These are phyloP conservation scores for Lagenidium sp. DNA, from an alignment of 352 stramenopile species.

Conservation along the genomic window DNA sequence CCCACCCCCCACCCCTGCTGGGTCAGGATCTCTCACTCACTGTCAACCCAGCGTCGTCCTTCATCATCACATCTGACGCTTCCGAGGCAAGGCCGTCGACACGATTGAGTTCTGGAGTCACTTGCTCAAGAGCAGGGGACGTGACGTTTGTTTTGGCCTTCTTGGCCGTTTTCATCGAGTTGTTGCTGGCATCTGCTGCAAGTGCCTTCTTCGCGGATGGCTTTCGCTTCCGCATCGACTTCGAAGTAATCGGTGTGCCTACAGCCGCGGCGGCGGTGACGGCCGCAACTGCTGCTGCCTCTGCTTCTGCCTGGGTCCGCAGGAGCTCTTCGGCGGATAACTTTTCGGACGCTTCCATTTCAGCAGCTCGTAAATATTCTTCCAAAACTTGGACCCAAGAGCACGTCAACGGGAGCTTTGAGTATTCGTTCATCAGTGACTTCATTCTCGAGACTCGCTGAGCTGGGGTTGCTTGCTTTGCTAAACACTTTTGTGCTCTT, in stretches of 20 bases:
- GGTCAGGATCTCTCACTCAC: no score
- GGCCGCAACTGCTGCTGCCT: conserved; percentile 15
- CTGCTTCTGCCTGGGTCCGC: conserved; percentile 16
- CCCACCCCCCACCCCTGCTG: no score
- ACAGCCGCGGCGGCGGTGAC: conserved; percentile 25
- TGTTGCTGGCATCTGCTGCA: neutral
- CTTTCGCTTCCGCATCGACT: conserved; percentile 60
- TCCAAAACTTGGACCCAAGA: conserved; percentile 24
- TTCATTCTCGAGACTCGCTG: conserved; percentile 61
- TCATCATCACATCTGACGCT: no score
- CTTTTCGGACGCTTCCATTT: conserved; percentile 16
- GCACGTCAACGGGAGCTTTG: conserved; percentile 77
- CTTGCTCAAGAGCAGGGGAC: no score
- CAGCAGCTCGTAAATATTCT: conserved; percentile 10
- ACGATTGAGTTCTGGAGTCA: no score
- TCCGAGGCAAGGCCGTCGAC: neutral
- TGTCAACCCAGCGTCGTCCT: no score
- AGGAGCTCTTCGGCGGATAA: conserved; percentile 24
- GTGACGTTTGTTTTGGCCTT: conserved; percentile 24
- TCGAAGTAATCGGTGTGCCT: conserved; percentile 10
- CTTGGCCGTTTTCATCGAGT: conserved; percentile 22
- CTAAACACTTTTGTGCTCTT: conserved; percentile 67
- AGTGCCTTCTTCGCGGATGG: conserved; percentile 58
- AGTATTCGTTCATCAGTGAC: conserved; percentile 80
- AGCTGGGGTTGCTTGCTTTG: conserved; percentile 43